These are phyloP conservation scores for Geotrichum cucujoidarum DNA, from an alignment of 1,139 yeast species.

Conservation along the genomic window DNA sequence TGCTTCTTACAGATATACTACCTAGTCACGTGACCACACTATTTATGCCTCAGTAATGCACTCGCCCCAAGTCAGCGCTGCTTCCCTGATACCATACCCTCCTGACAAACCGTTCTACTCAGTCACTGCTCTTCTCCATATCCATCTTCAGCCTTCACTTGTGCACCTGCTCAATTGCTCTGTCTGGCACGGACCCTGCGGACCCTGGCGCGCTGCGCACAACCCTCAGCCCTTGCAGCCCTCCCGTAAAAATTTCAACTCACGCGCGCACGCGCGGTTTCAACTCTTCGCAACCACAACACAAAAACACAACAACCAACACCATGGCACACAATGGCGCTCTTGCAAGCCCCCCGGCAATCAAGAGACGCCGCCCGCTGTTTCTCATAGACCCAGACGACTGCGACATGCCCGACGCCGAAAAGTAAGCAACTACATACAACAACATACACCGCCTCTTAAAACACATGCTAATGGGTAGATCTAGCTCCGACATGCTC, in stretches of 20 bases:
- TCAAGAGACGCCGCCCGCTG: conserved; percentile 2
- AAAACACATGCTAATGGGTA: background rate
- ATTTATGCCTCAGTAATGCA: too few species aligned
- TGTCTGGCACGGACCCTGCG: too few species aligned
- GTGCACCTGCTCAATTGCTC: too few species aligned
- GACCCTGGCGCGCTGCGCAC: background rate
- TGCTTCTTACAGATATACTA: too few species aligned
- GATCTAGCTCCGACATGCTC: conserved; percentile 14
- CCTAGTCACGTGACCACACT: too few species aligned
- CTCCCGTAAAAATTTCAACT: background rate
- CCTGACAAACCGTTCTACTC: too few species aligned
- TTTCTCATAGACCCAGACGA: conserved; percentile 5
- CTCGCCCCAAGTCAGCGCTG: too few species aligned
- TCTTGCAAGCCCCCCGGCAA: background rate
- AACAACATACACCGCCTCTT: background rate
- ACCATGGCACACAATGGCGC: background rate
- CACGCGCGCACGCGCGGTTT: too few species aligned
- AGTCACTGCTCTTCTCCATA: too few species aligned
- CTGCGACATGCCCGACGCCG: background rate
- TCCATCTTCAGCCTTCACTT: too few species aligned
- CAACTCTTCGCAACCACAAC: background rate
- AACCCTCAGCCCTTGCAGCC: background rate
- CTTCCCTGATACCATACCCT: too few species aligned
- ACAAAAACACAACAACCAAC: background rate
- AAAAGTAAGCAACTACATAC: background rate